Conservation (phyloP, 2,329 filamentous ascomycete genomes). For the Amphichorda felina region DNA sequence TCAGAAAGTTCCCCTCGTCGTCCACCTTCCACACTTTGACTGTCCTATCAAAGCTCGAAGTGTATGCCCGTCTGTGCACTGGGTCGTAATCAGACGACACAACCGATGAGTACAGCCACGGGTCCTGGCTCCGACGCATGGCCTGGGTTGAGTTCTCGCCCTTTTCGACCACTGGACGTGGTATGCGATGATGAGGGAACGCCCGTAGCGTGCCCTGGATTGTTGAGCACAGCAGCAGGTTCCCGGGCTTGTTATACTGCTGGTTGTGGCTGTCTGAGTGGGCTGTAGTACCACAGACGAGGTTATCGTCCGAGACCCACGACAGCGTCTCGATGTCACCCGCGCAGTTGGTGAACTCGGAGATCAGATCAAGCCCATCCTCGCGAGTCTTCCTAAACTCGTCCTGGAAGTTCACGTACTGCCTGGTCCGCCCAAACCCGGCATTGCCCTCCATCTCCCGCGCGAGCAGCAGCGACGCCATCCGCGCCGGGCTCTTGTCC, state of each 20-base stretch:
- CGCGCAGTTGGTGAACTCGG: slow-evolving; percentile 48
- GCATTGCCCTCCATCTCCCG: slow-evolving; percentile 35
- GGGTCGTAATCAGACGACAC: slow-evolving; percentile 47
- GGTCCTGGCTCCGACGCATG: slow-evolving; percentile 47
- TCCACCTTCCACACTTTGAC: slow-evolving; percentile 46
- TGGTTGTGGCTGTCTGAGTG: slow-evolving; percentile 53
- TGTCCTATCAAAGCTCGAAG: slow-evolving; percentile 48
- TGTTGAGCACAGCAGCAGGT: slow-evolving; percentile 43
- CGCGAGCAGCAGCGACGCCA: slow-evolving; percentile 31
- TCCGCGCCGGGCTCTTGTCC: slow-evolving; percentile 7
- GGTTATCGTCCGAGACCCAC: slow-evolving; percentile 41
- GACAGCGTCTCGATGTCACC: slow-evolving; percentile 47
- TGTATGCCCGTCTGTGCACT: slow-evolving; percentile 34
- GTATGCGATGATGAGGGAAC: slow-evolving; percentile 44
- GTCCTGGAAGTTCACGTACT: slow-evolving; percentile 30
- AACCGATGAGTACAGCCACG: slow-evolving; percentile 53
- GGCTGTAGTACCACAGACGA: slow-evolving; percentile 50
- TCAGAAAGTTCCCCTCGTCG: slow-evolving; percentile 12
- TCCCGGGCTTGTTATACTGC: slow-evolving; percentile 55
- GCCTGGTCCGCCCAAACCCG: slow-evolving; percentile 26
- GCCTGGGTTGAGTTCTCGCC: slow-evolving; percentile 42
- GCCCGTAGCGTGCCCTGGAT: slow-evolving; percentile 30
- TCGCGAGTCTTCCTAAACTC: slow-evolving; percentile 33
- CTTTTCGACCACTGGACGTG: slow-evolving; percentile 37
- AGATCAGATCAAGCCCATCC: slow-evolving; percentile 35